Evolutionary conservation across 108 stramenopile species (phyloP).

Genomic region (Nitzschia sp.): DNA sequence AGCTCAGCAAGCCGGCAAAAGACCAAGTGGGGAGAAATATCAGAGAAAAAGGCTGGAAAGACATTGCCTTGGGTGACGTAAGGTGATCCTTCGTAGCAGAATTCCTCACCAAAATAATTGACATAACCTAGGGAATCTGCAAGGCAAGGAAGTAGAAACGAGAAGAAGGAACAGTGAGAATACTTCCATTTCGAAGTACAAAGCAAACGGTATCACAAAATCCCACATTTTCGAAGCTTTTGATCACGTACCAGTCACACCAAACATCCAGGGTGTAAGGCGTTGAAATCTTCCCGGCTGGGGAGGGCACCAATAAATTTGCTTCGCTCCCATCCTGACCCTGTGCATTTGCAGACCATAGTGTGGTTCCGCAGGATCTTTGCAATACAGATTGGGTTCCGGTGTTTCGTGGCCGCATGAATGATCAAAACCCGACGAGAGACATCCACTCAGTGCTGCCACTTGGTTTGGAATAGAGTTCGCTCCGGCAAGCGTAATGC

Average conservation of each 20-base stretch:
- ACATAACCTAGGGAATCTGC: constrained; percentile 38
- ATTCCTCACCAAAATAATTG: constrained; percentile 65
- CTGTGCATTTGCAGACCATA: constrained; percentile 8
- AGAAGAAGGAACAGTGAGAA: too few relatives aligned
- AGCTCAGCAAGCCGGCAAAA: constrained; percentile 46
- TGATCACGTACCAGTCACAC: too few relatives aligned
- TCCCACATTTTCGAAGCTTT: too few relatives aligned
- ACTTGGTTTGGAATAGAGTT: constrained; percentile 52
- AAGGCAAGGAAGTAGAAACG: too few relatives aligned
- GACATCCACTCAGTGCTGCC: constrained; percentile 45
- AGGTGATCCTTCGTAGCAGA: constrained; percentile 51
- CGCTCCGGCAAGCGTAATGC: constrained; percentile 40
- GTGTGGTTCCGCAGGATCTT: constrained; percentile 3
- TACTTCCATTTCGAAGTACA: too few relatives aligned
- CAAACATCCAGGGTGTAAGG: constrained; percentile 30
- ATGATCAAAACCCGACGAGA: constrained; percentile 5
- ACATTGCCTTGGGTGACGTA: constrained; percentile 49
- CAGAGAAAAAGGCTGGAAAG: constrained; percentile 31
- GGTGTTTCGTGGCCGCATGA: neutral
- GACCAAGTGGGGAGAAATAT: constrained; percentile 32
- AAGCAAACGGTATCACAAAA: too few relatives aligned
- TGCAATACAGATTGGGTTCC: constrained; percentile 4
- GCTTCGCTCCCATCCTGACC: neutral
- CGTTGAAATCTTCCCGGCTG: neutral
- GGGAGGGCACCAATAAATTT: constrained; percentile 25